A percentile compares a stretch with the other conserved stretches of the same genome.
Evolutionary conservation across 2,329 filamentous ascomycete genomes (phyloP).

Genomic region (Phaeomoniella chlamydospora): DNA sequence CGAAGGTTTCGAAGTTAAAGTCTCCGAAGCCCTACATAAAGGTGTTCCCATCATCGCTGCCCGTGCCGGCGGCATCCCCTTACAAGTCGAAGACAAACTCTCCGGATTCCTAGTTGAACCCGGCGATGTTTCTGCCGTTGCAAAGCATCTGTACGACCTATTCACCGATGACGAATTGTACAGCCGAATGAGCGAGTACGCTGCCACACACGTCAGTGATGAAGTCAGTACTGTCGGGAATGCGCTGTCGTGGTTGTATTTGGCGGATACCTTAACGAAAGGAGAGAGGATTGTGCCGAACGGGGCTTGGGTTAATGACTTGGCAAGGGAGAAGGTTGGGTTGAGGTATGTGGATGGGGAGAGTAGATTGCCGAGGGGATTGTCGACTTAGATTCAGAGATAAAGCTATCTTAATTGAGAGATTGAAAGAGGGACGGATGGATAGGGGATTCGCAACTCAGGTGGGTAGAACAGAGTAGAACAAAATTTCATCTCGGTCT

Average conservation of each 20-base stretch:
- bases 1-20: constrained; percentile 78
- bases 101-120: constrained; percentile 62
- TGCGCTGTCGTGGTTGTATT: constrained; percentile 60
- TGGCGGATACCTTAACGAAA: constrained; percentile 53
- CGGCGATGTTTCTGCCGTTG: constrained; percentile 56
- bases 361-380: constrained; percentile 40
- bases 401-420: too few relatives aligned
- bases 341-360: constrained; percentile 44
- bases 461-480: too few relatives aligned
- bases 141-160: constrained; percentile 49
- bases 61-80: constrained; percentile 61
- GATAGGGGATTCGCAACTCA: too few relatives aligned
- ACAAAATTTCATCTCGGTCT: too few relatives aligned
- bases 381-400: constrained; percentile 9
- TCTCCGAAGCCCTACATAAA: constrained; percentile 69
- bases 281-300: constrained; percentile 43
- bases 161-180: constrained; percentile 54
- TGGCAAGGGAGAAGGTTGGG: constrained; percentile 52
- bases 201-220: constrained; percentile 55
- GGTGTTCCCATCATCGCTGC: constrained; percentile 67
- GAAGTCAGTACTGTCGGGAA: constrained; percentile 74
- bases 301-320: constrained; percentile 57
- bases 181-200: constrained; percentile 50
- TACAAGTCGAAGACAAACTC: constrained; percentile 58
- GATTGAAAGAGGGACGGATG: too few relatives aligned